Conservation (phyloP, 139 green algal species). For the Cymbomonas tetramitiformis region DNA sequence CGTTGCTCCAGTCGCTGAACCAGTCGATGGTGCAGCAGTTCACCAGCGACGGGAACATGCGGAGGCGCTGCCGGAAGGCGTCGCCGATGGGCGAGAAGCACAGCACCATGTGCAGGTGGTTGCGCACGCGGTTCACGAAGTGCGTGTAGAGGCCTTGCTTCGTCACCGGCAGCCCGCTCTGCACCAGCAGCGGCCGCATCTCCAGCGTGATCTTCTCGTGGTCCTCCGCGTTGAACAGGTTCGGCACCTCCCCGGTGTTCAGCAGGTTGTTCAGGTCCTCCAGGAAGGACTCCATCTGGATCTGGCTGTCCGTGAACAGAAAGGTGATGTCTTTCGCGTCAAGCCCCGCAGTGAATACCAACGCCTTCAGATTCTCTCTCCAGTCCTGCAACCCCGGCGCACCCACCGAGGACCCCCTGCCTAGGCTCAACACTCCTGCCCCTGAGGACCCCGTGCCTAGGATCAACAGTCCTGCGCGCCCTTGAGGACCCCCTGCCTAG, state of each 20-base stretch:
- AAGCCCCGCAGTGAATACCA: slow-evolving; percentile 51
- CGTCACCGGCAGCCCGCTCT: slow-evolving; percentile 36
- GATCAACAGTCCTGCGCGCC: no score
- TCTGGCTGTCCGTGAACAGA: slow-evolving; percentile 69
- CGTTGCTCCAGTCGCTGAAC: slow-evolving; percentile 58
- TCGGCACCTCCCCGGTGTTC: slow-evolving; percentile 59
- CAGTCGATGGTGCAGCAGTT: slow-evolving; percentile 78
- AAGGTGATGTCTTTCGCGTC: slow-evolving; percentile 57
- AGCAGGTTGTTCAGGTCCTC: slow-evolving; percentile 78
- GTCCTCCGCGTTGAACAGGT: slow-evolving; percentile 45
- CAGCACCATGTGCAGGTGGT: slow-evolving; percentile 61
- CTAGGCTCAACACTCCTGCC: no score
- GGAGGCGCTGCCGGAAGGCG: slow-evolving; percentile 56
- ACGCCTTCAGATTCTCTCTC: slow-evolving; percentile 45
- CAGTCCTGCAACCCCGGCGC: slow-evolving; percentile 42
- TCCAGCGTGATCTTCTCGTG: slow-evolving; percentile 45
- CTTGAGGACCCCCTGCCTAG: no score
- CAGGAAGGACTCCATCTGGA: slow-evolving; percentile 59
- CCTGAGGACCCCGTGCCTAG: no score
- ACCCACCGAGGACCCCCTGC: no score
- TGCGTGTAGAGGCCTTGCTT: slow-evolving; percentile 44
- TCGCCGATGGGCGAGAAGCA: slow-evolving; percentile 61
- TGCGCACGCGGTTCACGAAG: slow-evolving; percentile 35
- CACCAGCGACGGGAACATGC: slow-evolving; percentile 73
- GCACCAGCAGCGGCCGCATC: slow-evolving; percentile 44